Percentiles rank a stretch among this genome's conserved stretches.
phyloP scores from a whole-genome alignment of 768 basidiomycete species.

The Boletus rubescentipes region DNA sequence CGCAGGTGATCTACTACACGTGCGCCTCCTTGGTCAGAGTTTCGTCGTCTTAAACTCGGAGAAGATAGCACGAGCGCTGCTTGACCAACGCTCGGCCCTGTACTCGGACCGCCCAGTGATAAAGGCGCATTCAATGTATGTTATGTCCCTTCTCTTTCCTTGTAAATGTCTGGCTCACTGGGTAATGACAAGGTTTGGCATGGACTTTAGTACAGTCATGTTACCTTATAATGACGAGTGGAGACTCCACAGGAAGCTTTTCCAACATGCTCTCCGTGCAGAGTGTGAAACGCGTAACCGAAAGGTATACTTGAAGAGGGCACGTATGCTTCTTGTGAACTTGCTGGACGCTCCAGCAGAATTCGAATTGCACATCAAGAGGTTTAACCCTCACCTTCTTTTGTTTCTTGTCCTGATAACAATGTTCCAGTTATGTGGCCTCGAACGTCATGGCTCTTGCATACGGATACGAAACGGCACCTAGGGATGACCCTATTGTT shows the following conservation, averaged over 20 bases:
- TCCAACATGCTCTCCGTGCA: slow-evolving; percentile 27
- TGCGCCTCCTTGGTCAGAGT: slow-evolving; percentile 23
- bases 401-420: background rate
- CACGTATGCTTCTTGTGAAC: slow-evolving; percentile 19
- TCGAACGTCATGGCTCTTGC: slow-evolving; percentile 27
- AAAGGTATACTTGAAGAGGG: slow-evolving; percentile 22
- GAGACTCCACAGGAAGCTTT: slow-evolving; percentile 31
- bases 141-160: background rate
- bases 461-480: slow-evolving; percentile 24
- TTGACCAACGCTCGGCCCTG: slow-evolving; percentile 28
- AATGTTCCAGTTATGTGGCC: slow-evolving; percentile 19
- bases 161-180: background rate
- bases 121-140: slow-evolving; percentile 16
- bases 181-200: slow-evolving; percentile 21
- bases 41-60: slow-evolving; percentile 31
- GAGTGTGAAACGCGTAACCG: slow-evolving; percentile 21
- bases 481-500: slow-evolving; percentile 24
- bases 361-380: slow-evolving; percentile 26
- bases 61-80: slow-evolving; percentile 23
- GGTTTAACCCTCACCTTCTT: background rate
- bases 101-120: slow-evolving; percentile 30
- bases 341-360: slow-evolving; percentile 22
- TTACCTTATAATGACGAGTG: slow-evolving; percentile 32
- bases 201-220: slow-evolving; percentile 28
- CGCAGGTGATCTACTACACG: slow-evolving; percentile 22